phyloP scores from a whole-genome alignment of 306 rosid genomes.

The Cucumis hystrix region DNA sequence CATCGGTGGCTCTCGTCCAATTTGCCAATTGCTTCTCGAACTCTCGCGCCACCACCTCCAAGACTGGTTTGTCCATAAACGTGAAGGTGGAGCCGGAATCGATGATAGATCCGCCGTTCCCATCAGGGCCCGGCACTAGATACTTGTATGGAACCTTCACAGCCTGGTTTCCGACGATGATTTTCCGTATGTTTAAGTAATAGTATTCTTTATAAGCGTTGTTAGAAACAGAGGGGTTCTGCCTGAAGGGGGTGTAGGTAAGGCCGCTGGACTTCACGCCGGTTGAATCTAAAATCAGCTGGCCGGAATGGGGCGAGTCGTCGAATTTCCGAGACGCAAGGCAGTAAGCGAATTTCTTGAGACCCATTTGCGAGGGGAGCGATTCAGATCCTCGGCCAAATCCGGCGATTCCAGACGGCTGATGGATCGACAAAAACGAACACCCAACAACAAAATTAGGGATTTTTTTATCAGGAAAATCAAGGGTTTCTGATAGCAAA shows the following conservation, averaged over 20 bases:
- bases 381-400: conserved; percentile 76
- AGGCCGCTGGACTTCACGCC: conserved; percentile 12
- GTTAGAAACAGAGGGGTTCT: conserved; percentile 25
- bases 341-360: conserved; percentile 67
- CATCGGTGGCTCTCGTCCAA: conserved; percentile 34
- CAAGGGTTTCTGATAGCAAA: conserved; percentile 44
- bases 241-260: conserved; percentile 56
- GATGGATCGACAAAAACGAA: conserved; percentile 51
- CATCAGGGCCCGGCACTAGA: conserved; percentile 33
- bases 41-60: conserved; percentile 28
- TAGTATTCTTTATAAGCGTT: conserved; percentile 43
- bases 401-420: conserved; percentile 84
- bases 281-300: conserved; percentile 44
- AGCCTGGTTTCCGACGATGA: conserved; percentile 33
- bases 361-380: conserved; percentile 60
- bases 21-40: conserved; percentile 50
- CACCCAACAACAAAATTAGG: conserved; percentile 57
- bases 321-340: conserved; percentile 56
- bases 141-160: conserved; percentile 44
- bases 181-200: conserved; percentile 39
- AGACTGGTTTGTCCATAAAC: conserved; percentile 51
- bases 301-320: conserved; percentile 41
- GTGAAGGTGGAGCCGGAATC: conserved; percentile 87
- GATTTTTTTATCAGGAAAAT: conserved; percentile 26
- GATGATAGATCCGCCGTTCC: conserved; percentile 69